Evolutionary conservation across 768 basidiomycete species (phyloP).

Genomic region (Pleurotus platypus): DNA sequence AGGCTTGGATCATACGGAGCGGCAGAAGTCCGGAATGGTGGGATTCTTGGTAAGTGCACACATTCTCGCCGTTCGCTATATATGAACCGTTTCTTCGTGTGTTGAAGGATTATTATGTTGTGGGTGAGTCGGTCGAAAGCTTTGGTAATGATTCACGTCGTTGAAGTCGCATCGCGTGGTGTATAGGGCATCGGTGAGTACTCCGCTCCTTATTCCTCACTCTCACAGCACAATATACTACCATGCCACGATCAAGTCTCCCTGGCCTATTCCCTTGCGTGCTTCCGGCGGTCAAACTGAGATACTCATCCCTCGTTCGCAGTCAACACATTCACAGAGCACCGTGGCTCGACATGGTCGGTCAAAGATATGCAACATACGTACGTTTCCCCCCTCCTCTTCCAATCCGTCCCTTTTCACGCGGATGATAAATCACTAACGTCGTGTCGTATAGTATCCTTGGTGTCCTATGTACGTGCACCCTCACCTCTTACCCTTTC

Average conservation of each 20-base stretch:
- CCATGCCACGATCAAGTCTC: no score
- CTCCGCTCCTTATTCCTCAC: neutral
- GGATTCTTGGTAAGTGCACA: constrained; percentile 64
- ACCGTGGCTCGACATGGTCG: constrained; percentile 79
- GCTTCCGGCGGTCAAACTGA: neutral
- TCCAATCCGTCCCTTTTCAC: no score
- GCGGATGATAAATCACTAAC: no score
- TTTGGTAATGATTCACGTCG: neutral
- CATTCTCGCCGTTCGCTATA: neutral
- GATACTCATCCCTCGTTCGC: constrained; percentile 12
- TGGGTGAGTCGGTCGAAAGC: constrained; percentile 35
- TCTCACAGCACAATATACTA: no score
- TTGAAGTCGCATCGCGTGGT: neutral
- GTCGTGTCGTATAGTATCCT: constrained; percentile 45
- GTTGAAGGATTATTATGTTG: constrained; percentile 41
- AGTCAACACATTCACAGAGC: constrained; percentile 94
- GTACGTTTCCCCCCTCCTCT: constrained; percentile 35
- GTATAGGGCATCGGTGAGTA: constrained; percentile 54
- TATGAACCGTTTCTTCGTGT: neutral
- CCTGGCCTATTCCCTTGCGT: neutral
- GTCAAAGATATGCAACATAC: constrained; percentile 96
- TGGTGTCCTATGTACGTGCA: constrained; percentile 61
- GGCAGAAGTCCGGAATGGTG: constrained; percentile 81
- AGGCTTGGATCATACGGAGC: constrained; percentile 69
- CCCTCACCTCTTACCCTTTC: neutral